These are phyloP conservation scores for Berkeleyomyces rouxiae DNA, from an alignment of 2,329 filamentous ascomycete genomes.

Conservation along the genomic window DNA sequence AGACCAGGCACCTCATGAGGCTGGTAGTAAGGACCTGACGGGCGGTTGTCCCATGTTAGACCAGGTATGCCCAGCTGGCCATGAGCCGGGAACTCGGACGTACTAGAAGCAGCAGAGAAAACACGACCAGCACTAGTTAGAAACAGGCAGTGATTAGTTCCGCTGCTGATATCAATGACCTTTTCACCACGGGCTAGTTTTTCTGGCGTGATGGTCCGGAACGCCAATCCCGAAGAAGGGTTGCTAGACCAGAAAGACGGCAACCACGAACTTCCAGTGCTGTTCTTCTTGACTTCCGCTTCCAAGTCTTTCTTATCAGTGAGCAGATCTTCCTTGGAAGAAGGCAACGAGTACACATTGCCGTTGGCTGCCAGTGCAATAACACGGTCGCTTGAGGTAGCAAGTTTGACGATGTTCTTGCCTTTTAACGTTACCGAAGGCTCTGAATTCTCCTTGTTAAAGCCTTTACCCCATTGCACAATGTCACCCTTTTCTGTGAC, in stretches of 20 bases:
- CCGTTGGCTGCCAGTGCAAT: slow-evolving; percentile 62
- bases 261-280: slow-evolving; percentile 42
- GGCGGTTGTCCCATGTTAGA: slow-evolving; percentile 62
- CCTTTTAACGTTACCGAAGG: slow-evolving; percentile 62
- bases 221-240: slow-evolving; percentile 37
- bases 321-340: slow-evolving; percentile 54
- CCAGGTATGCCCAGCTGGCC: slow-evolving; percentile 82
- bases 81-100: slow-evolving; percentile 57
- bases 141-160: slow-evolving; percentile 72
- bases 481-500: slow-evolving; percentile 78
- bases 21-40: slow-evolving; percentile 60
- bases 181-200: slow-evolving; percentile 53
- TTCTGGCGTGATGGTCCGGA: slow-evolving; percentile 52
- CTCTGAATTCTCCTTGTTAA: slow-evolving; percentile 42
- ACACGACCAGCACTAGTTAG: slow-evolving; percentile 73
- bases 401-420: slow-evolving; percentile 62
- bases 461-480: slow-evolving; percentile 78
- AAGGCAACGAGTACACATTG: slow-evolving; percentile 69
- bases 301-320: slow-evolving; percentile 37
- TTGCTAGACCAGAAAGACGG: slow-evolving; percentile 44
- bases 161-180: slow-evolving; percentile 56
- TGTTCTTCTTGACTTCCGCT: slow-evolving; percentile 23
- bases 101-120: slow-evolving; percentile 73
- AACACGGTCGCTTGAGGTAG: slow-evolving; percentile 67
- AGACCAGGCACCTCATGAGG: slow-evolving; percentile 63